Base-by-base conservation (phyloP, 164 flowering plant species). In the Pachysandra terminalis region DNA sequence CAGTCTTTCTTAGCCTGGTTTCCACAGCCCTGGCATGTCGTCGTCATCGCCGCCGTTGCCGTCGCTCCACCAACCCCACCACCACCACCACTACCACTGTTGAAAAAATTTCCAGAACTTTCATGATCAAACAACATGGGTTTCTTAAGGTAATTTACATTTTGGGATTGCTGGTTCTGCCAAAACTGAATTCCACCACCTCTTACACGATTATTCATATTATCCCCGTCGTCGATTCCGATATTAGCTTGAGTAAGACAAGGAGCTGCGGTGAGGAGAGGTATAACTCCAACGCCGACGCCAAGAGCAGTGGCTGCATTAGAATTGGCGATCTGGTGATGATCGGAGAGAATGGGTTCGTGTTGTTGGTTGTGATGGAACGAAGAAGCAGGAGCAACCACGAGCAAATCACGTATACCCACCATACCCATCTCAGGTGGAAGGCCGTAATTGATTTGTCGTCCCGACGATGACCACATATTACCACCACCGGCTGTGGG, bases 1-100 rank as follows among this genome's bases (percentile, higher is more conserved):
- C 98, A 95, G 68, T 95, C 97, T 64, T 92, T 95, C 84, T 95
- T 95, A 1, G 97, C 91, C 71, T 93, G 98, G 79, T 93, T 93
- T 0, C 97, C 97, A 64, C 97, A 95, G 63, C 92, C 98, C 65
- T 90, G 95, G 53, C 97, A 95, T 19, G 96, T n/a, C n/a, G n/a
- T n/a, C n/a, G n/a, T n/a, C n/a, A n/a, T 79, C 8, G 73, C 41
- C 6, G 53, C 28, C 7, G 67, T 45, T 1, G 65, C 78, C 0
- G 86, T 24, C 12, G 83, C 48, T n/a, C 71, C 70, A 56, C 72
- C 63, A 61, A 19, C 51, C 8, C 77, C 83, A 17, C 75, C 78
- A 40, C 71, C 69, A 28, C 72, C 59, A 49, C 63, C 19, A n/a
- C n/a, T n/a, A 56, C 61, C 56, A 48, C 13, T 37, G 17, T 69